Percentiles rank a stretch among this genome's conserved stretches.
Conservation (phyloP, 176 grass and related monocot genomes). For the Cenchrus purpureus region DNA sequence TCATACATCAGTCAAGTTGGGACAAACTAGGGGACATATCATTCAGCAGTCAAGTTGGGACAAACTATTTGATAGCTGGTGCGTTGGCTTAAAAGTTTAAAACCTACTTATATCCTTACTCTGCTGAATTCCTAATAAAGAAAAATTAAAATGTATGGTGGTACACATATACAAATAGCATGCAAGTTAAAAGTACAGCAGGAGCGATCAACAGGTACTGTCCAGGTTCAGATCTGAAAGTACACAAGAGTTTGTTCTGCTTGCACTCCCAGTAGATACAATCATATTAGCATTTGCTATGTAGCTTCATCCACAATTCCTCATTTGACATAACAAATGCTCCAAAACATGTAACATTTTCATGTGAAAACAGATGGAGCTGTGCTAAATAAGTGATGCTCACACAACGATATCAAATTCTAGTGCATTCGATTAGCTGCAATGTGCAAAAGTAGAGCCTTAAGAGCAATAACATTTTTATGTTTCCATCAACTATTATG, state of each 20-base stretch:
- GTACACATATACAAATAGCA: not conserved
- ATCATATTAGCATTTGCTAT: constrained; percentile 7
- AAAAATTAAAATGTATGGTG: not conserved
- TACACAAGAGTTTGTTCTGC: constrained; percentile 12
- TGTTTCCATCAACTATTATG: constrained; percentile 25
- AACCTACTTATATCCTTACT: constrained; percentile 4
- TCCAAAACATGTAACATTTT: constrained; percentile 7
- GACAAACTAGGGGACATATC: no score
- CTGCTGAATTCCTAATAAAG: not conserved
- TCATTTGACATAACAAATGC: constrained; percentile 15
- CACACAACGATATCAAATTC: not conserved
- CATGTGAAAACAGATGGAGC: constrained; percentile 18
- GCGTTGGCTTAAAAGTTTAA: constrained; percentile 17
- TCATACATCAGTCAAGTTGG: not conserved
- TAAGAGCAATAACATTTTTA: not conserved
- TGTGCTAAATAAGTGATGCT: not conserved
- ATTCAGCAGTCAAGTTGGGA: not conserved
- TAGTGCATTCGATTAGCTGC: not conserved
- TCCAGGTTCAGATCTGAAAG: not conserved
- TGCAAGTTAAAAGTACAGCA: not conserved
- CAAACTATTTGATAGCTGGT: not conserved
- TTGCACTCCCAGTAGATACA: constrained; percentile 25
- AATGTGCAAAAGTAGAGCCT: not conserved
- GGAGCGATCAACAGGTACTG: constrained; percentile 14
- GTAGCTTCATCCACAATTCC: not conserved